These are phyloP conservation scores for Stipa capillata DNA, from an alignment of 176 grass and related monocot species.

Conservation along the genomic window DNA sequence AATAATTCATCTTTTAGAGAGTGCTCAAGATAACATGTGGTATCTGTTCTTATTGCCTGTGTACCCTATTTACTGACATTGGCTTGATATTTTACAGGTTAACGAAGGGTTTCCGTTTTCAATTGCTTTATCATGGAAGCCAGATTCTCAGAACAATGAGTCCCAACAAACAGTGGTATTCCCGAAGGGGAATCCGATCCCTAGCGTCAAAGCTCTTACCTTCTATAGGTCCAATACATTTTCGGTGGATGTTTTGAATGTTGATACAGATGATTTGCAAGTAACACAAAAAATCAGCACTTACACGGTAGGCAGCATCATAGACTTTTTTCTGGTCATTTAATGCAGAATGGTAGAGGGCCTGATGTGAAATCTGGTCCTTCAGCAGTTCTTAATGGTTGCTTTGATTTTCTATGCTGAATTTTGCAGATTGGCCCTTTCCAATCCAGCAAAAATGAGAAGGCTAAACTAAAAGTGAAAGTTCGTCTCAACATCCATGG, in stretches of 20 bases:
- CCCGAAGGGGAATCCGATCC: slow-evolving; percentile 56
- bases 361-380: not conserved
- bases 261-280: slow-evolving; percentile 8
- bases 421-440: slow-evolving; percentile 72
- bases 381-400: not conserved
- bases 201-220: slow-evolving; percentile 56
- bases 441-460: slow-evolving; percentile 53
- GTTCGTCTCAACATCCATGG: slow-evolving; percentile 78
- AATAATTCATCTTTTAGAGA: not conserved
- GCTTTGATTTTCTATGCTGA: not conserved
- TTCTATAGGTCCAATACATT: slow-evolving; percentile 60
- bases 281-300: slow-evolving; percentile 50
- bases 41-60: too few species aligned
- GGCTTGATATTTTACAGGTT: slow-evolving; percentile 38
- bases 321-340: not conserved
- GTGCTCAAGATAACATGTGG: too few species aligned
- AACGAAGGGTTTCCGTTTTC: slow-evolving; percentile 77
- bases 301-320: slow-evolving; percentile 42
- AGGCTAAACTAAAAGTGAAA: slow-evolving; percentile 70
- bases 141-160: slow-evolving; percentile 44
- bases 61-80: not conserved
- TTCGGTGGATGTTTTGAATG: slow-evolving; percentile 52
- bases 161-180: slow-evolving; percentile 51
- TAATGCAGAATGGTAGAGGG: not conserved
- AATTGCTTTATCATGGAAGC: slow-evolving; percentile 68